Base-by-base conservation (phyloP, 1,139 yeast genomes). In the Saccharomycopsis hybrid region DNA sequence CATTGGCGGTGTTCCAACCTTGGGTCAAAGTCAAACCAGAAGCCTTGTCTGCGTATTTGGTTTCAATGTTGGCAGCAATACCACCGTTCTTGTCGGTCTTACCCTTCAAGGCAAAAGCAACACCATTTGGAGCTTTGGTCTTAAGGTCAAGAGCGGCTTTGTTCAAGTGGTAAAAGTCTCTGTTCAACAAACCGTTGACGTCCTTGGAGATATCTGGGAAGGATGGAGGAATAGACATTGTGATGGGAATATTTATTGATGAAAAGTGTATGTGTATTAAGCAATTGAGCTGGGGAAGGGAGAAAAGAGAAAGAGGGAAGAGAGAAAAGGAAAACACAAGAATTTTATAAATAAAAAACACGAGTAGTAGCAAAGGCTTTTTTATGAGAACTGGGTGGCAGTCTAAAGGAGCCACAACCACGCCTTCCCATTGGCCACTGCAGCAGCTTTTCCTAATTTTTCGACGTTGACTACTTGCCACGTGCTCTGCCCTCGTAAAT, bases 1-100 rank as follows among this genome's bases (percentile, higher is more conserved):
- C 78, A 71, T 92, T 92, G 70, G 95, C 85, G 62, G 95, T 87
- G 76, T 89, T 84, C 97, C 97, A 90, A 65, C 96, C 96, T 76
- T 92, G 97, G 61, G 96, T 88, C 66, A 92, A 75, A 60, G 97
- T 82, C 66, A 92, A 77, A 58, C 97, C 97, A 58, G 95, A 77
- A 58, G 90, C 78, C 78, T 89, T 89, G 80, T 94, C 98, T 57
- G 86, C 74, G 77, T 85, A 87, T 77, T 87, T 88, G 63, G 95
- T 87, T 72, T 92, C 97, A 56, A 92, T 75, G 65, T 86, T 81
- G 62, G 96, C 96, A 58, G 90, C 82, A 63, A 94, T 81, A 62
- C 92, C 74, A 66, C 86, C 85, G 65, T 82, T 86, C 72, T 81
- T 81, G 65, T 82, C 78, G 62, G 94, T 83, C 75, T 87, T 88